phyloP scores from a whole-genome alignment of 768 basidiomycete species.

The Podaxis carcinomalis region DNA sequence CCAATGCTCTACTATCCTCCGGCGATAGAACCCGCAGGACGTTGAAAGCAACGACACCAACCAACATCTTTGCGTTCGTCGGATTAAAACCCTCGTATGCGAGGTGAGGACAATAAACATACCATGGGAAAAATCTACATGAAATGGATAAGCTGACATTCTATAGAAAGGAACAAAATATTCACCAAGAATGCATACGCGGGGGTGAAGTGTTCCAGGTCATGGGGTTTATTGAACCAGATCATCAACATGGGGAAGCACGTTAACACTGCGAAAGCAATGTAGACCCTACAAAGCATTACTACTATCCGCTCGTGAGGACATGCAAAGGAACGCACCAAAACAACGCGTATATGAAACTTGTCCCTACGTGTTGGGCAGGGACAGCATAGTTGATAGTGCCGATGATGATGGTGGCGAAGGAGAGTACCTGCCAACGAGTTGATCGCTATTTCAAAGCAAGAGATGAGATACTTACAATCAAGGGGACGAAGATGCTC shows the following conservation, averaged over 20 bases:
- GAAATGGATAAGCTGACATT: not conserved
- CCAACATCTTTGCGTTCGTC: conserved; percentile 32
- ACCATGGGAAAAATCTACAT: conserved; percentile 30
- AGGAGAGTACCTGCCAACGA: conserved; percentile 37
- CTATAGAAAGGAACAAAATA: conserved; percentile 2
- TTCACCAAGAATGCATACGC: conserved; percentile 34
- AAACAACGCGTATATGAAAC: conserved; percentile 37
- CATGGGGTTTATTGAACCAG: conserved; percentile 45
- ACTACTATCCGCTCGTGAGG: not conserved
- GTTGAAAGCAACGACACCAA: conserved; percentile 43
- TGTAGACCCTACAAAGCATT: conserved; percentile 32
- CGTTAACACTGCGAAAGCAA: conserved; percentile 29
- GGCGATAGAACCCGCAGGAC: conserved; percentile 33
- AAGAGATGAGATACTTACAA: conserved; percentile 14
- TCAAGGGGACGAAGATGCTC: conserved; percentile 37
- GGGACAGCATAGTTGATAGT: conserved; percentile 43
- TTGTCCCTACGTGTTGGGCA: conserved; percentile 26
- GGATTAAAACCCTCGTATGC: not conserved
- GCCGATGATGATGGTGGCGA: conserved; percentile 46
- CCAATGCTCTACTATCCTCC: conserved; percentile 31
- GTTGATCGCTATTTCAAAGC: not conserved
- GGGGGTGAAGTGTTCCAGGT: conserved; percentile 33
- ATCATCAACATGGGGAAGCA: conserved; percentile 47
- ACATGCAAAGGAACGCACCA: conserved; percentile 27
- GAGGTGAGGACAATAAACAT: conserved; percentile 12